Evolutionary conservation across 2,329 filamentous ascomycete species (phyloP), one percentile per base, ranked within the genome.

Genomic region (Clarireedia paspali): DNA sequence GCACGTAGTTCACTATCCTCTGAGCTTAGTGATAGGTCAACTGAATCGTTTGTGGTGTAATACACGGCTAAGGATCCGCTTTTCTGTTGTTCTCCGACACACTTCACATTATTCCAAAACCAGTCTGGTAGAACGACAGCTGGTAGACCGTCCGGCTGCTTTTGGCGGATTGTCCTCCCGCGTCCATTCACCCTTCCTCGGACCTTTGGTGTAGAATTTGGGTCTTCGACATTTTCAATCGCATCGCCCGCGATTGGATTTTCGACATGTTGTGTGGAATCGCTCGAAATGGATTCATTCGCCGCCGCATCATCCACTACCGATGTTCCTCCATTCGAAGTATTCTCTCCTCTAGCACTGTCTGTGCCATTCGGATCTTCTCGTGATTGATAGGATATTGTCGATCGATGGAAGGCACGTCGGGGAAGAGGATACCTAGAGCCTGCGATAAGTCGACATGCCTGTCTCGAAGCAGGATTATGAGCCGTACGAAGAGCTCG

Each of bases 61-160:
- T 54, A 62, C 2, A 65, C 61, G 26, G 60, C 59, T 23, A 68
- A 60, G 30, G 59, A 57, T 17, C 59, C 62, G 23, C 54, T 57
- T 10, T 57, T 27, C 14, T 52, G 38, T 39, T 57, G 34, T 30
- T 65, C 59, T 30, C 57, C 62, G 5, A 57, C 30, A 44, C 56
- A 59, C 24, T 62, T 60, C 27, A 87, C 75, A 54, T 79, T 79
- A 40, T 77, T 70, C 53, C 82, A 68, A 59, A 87, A 88, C 69
- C 75, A 78, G 55, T 74, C 69, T 0, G 84, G 82, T 14, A 88
- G 70, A 50, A 76, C 72, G 23, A 81, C 71, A 2, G 75, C 72
- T n/a, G 80, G 80, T 10, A 82, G 53, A 26, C 67, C 68, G 51
- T 67, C 64, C 5, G 60, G 56, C 45, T 62, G 57, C 49, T 62